These are phyloP conservation scores for Colletotrichum sojae DNA, from an alignment of 2,329 filamentous ascomycete genomes.

Conservation along the genomic window DNA sequence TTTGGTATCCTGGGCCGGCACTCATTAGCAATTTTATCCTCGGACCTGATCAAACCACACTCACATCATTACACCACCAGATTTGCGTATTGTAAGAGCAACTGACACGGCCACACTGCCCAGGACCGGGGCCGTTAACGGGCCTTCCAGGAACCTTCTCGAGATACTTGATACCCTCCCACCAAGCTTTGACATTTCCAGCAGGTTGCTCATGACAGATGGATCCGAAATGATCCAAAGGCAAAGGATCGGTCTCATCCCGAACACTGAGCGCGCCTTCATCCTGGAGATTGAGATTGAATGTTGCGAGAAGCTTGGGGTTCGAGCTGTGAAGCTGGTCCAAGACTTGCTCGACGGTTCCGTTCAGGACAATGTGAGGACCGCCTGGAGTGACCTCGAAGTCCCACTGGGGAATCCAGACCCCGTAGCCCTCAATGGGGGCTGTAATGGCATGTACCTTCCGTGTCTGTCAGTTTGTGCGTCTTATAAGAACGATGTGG, in stretches of 20 bases:
- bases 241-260: too few species aligned
- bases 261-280: too few species aligned
- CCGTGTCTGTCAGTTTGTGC: neutral
- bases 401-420: constrained; percentile 35
- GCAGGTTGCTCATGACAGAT: too few species aligned
- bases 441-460: constrained; percentile 3
- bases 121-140: neutral
- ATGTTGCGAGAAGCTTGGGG: neutral
- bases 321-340: constrained; percentile 1
- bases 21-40: neutral
- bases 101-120: constrained; percentile 2
- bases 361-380: neutral
- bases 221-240: too few species aligned
- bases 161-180: constrained; percentile 1
- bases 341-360: constrained; percentile 16
- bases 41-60: neutral
- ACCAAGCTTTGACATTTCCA: too few species aligned
- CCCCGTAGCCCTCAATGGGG: neutral
- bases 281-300: too few species aligned
- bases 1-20: neutral
- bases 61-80: constrained; percentile 8
- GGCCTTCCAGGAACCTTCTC: neutral
- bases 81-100: constrained; percentile 4
- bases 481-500: neutral
- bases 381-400: constrained; percentile 40